Evolutionary conservation across 169 alveolate species (phyloP).

Genomic region (Plasmodium malariae): DNA sequence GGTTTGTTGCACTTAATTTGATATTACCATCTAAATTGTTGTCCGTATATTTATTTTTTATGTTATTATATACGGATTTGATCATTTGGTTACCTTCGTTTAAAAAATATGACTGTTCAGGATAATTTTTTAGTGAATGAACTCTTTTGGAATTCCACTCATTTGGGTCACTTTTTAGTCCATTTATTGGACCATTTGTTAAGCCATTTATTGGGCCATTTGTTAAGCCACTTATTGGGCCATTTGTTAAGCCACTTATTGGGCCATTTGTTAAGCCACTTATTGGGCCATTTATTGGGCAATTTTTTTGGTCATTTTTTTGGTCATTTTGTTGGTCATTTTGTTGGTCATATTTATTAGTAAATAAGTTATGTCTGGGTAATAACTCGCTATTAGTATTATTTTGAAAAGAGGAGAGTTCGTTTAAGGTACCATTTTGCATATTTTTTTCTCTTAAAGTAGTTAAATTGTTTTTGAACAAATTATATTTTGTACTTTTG

Average conservation of each 20-base stretch:
- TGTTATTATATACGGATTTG: neutral
- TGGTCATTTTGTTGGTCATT: too few relatives aligned
- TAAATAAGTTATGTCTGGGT: slow-evolving; percentile 1
- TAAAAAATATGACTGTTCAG: neutral
- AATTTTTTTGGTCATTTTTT: too few relatives aligned
- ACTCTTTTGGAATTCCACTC: neutral
- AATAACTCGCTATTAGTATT: neutral
- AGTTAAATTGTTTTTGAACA: neutral
- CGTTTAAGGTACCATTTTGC: neutral
- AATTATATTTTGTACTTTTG: neutral
- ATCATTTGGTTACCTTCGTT: neutral
- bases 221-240: too few relatives aligned
- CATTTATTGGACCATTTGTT: too few relatives aligned
- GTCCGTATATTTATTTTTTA: slow-evolving; percentile 1
- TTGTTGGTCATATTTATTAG: too few relatives aligned
- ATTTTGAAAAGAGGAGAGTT: neutral
- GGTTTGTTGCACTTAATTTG: neutral
- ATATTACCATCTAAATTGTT: neutral
- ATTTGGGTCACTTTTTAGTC: neutral
- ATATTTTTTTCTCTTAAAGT: slow-evolving; percentile 2
- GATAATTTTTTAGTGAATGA: neutral
- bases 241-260: too few relatives aligned
- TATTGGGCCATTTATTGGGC: too few relatives aligned
- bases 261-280: too few relatives aligned
- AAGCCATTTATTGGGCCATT: too few relatives aligned